Evolutionary conservation across 2,329 filamentous ascomycete species (phyloP).

Genomic region (Aureobasidium sp.): DNA sequence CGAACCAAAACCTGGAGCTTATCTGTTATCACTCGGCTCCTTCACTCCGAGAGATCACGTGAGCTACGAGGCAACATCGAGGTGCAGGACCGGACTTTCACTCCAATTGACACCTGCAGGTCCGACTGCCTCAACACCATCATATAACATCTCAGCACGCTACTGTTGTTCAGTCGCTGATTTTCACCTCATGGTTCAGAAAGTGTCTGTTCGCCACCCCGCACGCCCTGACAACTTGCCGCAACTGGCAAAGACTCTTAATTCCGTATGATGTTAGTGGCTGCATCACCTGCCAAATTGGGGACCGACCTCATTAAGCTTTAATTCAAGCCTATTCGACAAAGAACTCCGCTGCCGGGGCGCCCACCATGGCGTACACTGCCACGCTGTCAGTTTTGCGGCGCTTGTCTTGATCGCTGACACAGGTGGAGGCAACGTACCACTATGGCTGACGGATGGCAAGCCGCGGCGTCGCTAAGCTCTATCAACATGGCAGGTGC

Average conservation of each 20-base stretch:
- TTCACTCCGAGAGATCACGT: not conserved
- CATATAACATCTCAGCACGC: not conserved
- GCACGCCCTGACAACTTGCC: not conserved
- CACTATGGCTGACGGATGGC: not conserved
- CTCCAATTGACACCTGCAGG: too few species aligned
- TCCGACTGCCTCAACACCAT: not conserved
- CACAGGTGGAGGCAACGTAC: not conserved
- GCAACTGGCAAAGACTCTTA: not conserved
- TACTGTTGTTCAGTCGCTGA: not conserved
- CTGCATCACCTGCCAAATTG: not conserved
- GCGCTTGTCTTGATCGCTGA: not conserved
- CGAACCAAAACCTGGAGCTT: not conserved
- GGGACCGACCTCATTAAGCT: not conserved
- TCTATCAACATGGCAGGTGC: not conserved
- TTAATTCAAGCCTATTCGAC: not conserved
- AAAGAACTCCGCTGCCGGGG: not conserved
- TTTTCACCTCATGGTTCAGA: not conserved
- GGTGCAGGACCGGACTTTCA: not conserved
- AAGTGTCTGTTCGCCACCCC: not conserved
- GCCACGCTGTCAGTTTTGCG: conserved; percentile 3
- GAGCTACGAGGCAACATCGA: not conserved
- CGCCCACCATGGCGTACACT: not conserved
- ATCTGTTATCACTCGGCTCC: not conserved
- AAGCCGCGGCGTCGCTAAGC: conserved; percentile 3
- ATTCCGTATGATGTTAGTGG: conserved; percentile 2